Evolutionary conservation across 805 yeast genomes (phyloP), one percentile per base, ranked within the genome.

Genomic region (Yarrowia porcina): DNA sequence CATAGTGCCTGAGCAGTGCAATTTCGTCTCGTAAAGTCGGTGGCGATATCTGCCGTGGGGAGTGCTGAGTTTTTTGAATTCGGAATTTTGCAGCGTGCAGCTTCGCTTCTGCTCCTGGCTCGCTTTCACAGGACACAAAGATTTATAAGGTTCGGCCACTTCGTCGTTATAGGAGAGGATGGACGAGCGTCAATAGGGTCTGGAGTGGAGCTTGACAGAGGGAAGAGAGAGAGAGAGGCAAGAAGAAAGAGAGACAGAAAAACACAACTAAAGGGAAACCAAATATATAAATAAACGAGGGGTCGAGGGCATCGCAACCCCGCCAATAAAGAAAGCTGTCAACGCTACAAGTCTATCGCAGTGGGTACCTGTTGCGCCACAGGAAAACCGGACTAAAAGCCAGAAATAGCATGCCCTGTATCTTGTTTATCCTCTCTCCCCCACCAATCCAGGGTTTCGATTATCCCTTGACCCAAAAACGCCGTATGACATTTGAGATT

Each of bases 81-180:
- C 59, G 44, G 59, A 52, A 12, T 23, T 36, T 52, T 52, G 59
- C 59, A 52, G 59, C 44, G 44, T 52, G 59, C 59, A 52, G 56
- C 44, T 52, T 52, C 59, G 59, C 59, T 52, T 52, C 59, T 52
- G 59, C 42, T 50, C 41, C 41, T 33, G 57, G 54, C 42, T 52
- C 59, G 44, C 44, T 52, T 52, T 52, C 59, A 52, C 44, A 36
- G 56, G 56, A 49, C 54, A 47, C 38, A 49, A 33, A 32, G 56
- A 49, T 45, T 30, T 45, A 45, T 49, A 49, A 33, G 39, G 56
- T 49, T 49, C n/a, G 39, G 56, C 20, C 56, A 30, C 52, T 45
- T 32, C 39, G 60, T 35, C 60, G 60, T 36, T 27, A 36, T 52
- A 49, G 56, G 56, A 21, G 56, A 30, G 52, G 50, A 25, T 27